A percentile compares a stretch with the other conserved stretches of the same genome.
These are phyloP conservation scores for Exophiala dermatitidis DNA, from an alignment of 2,329 filamentous ascomycete genomes.

Conservation along the genomic window DNA sequence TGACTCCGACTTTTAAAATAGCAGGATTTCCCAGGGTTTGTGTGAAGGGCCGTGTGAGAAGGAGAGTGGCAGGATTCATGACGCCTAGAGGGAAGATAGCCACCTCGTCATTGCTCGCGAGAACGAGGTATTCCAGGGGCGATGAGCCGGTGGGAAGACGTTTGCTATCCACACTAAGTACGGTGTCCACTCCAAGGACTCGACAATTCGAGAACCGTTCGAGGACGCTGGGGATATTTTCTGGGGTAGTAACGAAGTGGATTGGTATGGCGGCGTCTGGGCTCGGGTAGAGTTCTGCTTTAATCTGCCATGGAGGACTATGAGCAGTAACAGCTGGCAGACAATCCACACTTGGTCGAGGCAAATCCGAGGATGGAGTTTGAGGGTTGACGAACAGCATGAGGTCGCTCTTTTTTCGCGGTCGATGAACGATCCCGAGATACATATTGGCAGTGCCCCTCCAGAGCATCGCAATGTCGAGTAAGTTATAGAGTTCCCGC, in stretches of 20 bases:
- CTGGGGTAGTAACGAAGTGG: conserved; percentile 2
- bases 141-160: not conserved
- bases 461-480: conserved; percentile 3
- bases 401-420: not conserved
- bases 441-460: conserved; percentile 1
- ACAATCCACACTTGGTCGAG: not conserved
- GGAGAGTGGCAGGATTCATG: conserved; percentile 1
- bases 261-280: conserved; percentile 6
- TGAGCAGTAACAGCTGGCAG: not conserved
- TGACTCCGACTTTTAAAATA: conserved; percentile 17
- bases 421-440: conserved; percentile 1
- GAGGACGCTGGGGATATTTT: conserved; percentile 1
- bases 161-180: not conserved
- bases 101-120: conserved; percentile 11
- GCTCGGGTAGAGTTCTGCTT: conserved; percentile 9
- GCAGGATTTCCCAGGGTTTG: conserved; percentile 6
- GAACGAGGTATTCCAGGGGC: conserved; percentile 9
- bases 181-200: conserved; percentile 10
- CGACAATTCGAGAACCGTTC: conserved; percentile 3
- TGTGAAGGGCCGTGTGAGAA: not conserved
- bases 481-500: not conserved
- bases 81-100: conserved; percentile 8
- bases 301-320: conserved; percentile 2
- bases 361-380: not conserved
- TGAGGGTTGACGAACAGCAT: not conserved